These are phyloP conservation scores for Cynanchum wilfordii DNA, from an alignment of 257 asterid genomes.

Conservation along the genomic window DNA sequence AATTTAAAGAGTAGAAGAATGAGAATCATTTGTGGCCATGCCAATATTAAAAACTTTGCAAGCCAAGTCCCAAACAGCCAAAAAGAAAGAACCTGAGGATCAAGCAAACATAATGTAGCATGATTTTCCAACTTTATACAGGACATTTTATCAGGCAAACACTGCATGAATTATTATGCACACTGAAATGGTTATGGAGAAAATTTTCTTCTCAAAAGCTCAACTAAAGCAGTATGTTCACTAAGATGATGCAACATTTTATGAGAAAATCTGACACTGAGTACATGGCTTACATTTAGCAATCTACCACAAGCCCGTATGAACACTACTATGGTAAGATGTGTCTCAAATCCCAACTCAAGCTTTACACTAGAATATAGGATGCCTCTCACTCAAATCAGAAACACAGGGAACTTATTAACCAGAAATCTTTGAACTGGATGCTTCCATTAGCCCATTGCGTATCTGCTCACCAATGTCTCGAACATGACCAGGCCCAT, in stretches of 20 bases:
- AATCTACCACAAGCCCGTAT: not conserved
- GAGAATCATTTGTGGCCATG: not conserved
- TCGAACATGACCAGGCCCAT: slow-evolving; percentile 95
- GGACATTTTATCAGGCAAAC: no score
- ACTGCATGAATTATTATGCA: not conserved
- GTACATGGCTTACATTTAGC: not conserved
- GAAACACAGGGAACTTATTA: slow-evolving; percentile 7
- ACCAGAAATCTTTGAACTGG: slow-evolving; percentile 39
- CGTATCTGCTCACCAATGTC: slow-evolving; percentile 92
- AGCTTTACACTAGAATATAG: not conserved
- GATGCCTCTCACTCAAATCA: not conserved
- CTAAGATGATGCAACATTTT: not conserved
- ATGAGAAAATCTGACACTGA: not conserved
- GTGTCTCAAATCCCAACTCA: not conserved
- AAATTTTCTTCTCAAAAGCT: not conserved
- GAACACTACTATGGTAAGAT: not conserved
- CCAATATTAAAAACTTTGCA: not conserved
- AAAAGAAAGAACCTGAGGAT: not conserved
- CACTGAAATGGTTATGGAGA: not conserved
- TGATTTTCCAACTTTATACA: not conserved
- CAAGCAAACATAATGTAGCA: not conserved
- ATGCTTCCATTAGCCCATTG: slow-evolving; percentile 86
- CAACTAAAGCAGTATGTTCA: not conserved
- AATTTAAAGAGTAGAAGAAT: no score
- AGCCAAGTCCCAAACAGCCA: not conserved